Conservation (phyloP, 2,329 filamentous ascomycete genomes). For the Cryphonectria naterciae region DNA sequence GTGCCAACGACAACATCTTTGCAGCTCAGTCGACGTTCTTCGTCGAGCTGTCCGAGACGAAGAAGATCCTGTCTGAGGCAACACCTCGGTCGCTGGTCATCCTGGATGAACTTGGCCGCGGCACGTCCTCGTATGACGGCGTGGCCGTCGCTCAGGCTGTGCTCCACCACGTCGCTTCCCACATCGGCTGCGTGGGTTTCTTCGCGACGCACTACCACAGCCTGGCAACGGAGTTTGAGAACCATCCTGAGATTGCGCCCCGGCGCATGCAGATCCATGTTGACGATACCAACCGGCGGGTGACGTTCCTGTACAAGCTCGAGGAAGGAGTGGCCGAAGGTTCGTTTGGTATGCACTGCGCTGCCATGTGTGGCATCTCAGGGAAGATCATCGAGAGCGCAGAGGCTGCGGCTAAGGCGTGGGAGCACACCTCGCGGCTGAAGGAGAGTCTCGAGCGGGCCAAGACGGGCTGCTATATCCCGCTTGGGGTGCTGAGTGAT, state of each 20-base stretch:
- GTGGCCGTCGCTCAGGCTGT: constrained; percentile 96
- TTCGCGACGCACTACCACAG: constrained; percentile 98
- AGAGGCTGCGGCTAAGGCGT: constrained; percentile 85
- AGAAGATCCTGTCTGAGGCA: constrained; percentile 95
- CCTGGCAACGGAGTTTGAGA: constrained; percentile 85
- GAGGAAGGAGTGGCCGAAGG: constrained; percentile 94
- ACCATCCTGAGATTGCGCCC: constrained; percentile 83
- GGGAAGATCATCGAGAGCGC: constrained; percentile 80
- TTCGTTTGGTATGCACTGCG: constrained; percentile 98
- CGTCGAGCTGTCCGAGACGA: constrained; percentile 94
- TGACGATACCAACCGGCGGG: constrained; percentile 78
- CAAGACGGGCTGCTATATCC: constrained; percentile 78
- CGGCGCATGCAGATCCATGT: constrained; percentile 95
- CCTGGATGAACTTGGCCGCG: constrained; percentile 92
- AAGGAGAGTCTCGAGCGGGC: constrained; percentile 86
- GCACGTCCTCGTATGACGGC: constrained; percentile 93
- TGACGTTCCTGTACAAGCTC: constrained; percentile 96
- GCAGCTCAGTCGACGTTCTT: constrained; percentile 98
- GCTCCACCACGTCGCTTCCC: constrained; percentile 91
- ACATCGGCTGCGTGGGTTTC: constrained; percentile 92
- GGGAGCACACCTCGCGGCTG: constrained; percentile 92
- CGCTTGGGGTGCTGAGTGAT: constrained; percentile 86
- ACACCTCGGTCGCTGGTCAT: constrained; percentile 94
- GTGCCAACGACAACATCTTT: constrained; percentile 98
- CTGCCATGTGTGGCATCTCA: constrained; percentile 95